phyloP scores from a whole-genome alignment of 768 basidiomycete species.

The Hericium coralloides region DNA sequence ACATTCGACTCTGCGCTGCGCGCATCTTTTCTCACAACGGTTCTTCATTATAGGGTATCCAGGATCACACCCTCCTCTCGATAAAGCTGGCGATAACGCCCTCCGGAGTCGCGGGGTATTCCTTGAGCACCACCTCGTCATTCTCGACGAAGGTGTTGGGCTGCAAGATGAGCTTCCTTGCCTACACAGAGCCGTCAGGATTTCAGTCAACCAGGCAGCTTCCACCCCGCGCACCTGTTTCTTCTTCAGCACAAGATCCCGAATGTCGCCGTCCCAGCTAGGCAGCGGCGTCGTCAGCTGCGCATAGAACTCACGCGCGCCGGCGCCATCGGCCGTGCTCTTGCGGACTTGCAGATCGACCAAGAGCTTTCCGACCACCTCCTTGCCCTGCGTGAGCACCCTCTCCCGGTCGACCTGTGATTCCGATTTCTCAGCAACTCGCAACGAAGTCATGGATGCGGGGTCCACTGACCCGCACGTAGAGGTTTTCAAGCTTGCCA shows the following conservation, averaged over 20 bases:
- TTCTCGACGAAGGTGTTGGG: conserved; percentile 66
- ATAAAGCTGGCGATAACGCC: conserved; percentile 80
- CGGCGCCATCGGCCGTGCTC: conserved; percentile 77
- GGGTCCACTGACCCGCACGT: conserved; percentile 47
- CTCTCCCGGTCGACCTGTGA: conserved; percentile 61
- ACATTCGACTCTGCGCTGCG: too few species aligned
- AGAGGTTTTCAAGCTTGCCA: conserved; percentile 58
- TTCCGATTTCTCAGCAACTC: not conserved
- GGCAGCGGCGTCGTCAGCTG: conserved; percentile 63
- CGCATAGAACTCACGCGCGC: conserved; percentile 75
- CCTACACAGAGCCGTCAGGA: conserved; percentile 29
- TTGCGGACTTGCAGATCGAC: conserved; percentile 77
- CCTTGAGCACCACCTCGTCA: conserved; percentile 65
- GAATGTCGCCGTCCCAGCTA: conserved; percentile 68
- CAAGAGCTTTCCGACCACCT: conserved; percentile 64
- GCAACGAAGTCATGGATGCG: not conserved
- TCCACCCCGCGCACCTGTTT: conserved; percentile 46
- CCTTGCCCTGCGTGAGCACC: conserved; percentile 55
- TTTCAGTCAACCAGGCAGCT: not conserved
- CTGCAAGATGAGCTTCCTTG: conserved; percentile 80
- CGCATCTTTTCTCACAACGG: too few species aligned
- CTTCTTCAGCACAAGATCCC: conserved; percentile 71
- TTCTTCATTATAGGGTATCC: not conserved
- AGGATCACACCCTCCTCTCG: conserved; percentile 36
- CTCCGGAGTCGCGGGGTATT: conserved; percentile 64